A percentile compares a stretch with the other conserved stretches of the same genome.
phyloP scores from a whole-genome alignment of 1,139 yeast genomes.

The Yamadazyma diddensiae region DNA sequence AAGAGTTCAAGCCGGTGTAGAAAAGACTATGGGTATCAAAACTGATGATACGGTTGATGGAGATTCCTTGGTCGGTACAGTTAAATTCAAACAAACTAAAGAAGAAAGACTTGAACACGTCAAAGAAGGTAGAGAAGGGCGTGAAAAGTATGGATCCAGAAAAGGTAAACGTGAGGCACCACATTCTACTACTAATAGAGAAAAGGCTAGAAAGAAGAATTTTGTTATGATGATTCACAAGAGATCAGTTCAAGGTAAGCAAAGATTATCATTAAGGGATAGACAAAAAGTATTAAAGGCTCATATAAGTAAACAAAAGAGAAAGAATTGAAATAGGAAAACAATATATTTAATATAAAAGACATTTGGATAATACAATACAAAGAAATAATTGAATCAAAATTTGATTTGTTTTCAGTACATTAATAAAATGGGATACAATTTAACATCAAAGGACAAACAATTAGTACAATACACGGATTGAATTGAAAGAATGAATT shows the following conservation, averaged over 20 bases:
- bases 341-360: constrained; percentile 1
- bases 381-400: background rate
- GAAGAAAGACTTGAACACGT: constrained; percentile 89
- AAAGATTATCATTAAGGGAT: constrained; percentile 83
- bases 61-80: constrained; percentile 72
- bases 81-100: constrained; percentile 78
- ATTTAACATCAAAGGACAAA: background rate
- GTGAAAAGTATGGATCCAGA: constrained; percentile 86
- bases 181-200: constrained; percentile 91
- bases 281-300: constrained; percentile 83
- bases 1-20: constrained; percentile 78
- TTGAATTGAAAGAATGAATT: constrained; percentile 1
- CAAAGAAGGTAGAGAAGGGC: constrained; percentile 87
- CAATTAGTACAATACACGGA: constrained; percentile 5
- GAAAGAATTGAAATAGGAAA: constrained; percentile 51
- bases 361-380: constrained; percentile 5
- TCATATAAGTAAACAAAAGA: constrained; percentile 86
- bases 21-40: constrained; percentile 61
- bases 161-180: constrained; percentile 76
- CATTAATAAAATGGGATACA: background rate
- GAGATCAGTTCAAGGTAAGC: constrained; percentile 90
- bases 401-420: background rate
- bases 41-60: constrained; percentile 89
- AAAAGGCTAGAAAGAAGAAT: constrained; percentile 97
- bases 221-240: constrained; percentile 98